phyloP scores from a whole-genome alignment of 2,329 filamentous ascomycete species.

The Colletotrichum spinosum region DNA sequence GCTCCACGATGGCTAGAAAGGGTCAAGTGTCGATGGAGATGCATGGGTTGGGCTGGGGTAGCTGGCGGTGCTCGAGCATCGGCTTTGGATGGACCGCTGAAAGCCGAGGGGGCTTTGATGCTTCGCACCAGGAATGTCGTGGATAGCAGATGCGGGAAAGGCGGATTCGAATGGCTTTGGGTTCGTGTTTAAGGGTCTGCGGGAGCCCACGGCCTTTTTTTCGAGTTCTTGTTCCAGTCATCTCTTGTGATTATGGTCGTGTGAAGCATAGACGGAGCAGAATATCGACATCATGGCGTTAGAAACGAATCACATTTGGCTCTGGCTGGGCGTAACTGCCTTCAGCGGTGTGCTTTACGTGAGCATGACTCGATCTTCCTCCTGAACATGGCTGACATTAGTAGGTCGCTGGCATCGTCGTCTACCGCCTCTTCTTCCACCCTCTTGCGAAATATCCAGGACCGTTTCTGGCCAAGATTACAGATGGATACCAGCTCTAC shows the following conservation, averaged over 20 bases:
- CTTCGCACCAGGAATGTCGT: background rate
- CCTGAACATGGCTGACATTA: conserved; percentile 12
- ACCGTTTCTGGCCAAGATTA: conserved; percentile 71
- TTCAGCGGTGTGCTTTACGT: conserved; percentile 55
- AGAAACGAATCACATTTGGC: conserved; percentile 49
- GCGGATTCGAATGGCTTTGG: background rate
- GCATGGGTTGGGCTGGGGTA: too few species aligned
- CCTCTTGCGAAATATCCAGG: conserved; percentile 74
- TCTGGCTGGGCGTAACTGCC: conserved; percentile 54
- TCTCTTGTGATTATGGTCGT: too few species aligned
- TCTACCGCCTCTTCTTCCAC: conserved; percentile 73
- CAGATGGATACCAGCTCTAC: conserved; percentile 75
- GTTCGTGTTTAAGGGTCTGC: background rate
- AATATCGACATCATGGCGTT: conserved; percentile 28
- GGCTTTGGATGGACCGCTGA: conserved; percentile 22
- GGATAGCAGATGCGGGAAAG: background rate
- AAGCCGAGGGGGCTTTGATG: conserved; percentile 23
- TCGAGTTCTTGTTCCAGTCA: background rate
- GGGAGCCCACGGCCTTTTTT: background rate
- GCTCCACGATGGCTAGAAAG: background rate
- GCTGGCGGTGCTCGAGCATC: background rate
- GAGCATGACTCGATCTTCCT: conserved; percentile 41
- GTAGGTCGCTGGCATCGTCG: conserved; percentile 54
- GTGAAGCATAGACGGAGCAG: background rate
- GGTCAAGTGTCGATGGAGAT: background rate